Evolutionary conservation across 2,329 filamentous ascomycete genomes (phyloP).

Genomic region (Fusarium paranaense): DNA sequence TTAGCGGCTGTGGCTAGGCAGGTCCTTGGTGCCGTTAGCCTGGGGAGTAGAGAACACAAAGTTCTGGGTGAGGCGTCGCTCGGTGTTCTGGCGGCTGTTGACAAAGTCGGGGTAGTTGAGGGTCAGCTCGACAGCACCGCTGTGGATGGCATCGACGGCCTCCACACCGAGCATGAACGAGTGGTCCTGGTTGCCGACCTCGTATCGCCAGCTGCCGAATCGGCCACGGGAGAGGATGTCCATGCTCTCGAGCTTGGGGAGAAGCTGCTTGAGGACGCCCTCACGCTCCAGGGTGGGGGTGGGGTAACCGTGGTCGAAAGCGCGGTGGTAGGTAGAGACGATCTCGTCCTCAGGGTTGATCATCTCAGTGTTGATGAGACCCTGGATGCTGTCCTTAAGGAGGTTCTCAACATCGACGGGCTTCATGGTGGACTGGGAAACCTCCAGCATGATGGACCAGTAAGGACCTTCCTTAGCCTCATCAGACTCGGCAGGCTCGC

Average conservation of each 20-base stretch:
- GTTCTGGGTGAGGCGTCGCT: constrained; percentile 58
- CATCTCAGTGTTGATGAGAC: constrained; percentile 98
- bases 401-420: constrained; percentile 88
- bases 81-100: constrained; percentile 77
- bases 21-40: constrained; percentile 50
- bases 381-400: constrained; percentile 91
- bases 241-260: constrained; percentile 90
- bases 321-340: constrained; percentile 96
- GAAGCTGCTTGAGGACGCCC: constrained; percentile 89
- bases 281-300: constrained; percentile 96
- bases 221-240: constrained; percentile 96
- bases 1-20: constrained; percentile 52
- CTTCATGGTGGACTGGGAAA: constrained; percentile 96
- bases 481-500: constrained; percentile 79
- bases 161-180: constrained; percentile 98
- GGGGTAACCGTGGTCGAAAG: constrained; percentile 98
- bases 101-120: constrained; percentile 98
- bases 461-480: constrained; percentile 90
- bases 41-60: constrained; percentile 54
- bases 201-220: constrained; percentile 98
- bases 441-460: constrained; percentile 99
- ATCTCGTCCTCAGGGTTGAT: constrained; percentile 92
- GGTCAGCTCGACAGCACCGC: constrained; percentile 89
- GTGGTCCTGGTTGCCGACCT: constrained; percentile 97
- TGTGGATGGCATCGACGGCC: constrained; percentile 90